Conservation (phyloP, 2,329 filamentous ascomycete species). For the Scolecobasidium constrictum region DNA sequence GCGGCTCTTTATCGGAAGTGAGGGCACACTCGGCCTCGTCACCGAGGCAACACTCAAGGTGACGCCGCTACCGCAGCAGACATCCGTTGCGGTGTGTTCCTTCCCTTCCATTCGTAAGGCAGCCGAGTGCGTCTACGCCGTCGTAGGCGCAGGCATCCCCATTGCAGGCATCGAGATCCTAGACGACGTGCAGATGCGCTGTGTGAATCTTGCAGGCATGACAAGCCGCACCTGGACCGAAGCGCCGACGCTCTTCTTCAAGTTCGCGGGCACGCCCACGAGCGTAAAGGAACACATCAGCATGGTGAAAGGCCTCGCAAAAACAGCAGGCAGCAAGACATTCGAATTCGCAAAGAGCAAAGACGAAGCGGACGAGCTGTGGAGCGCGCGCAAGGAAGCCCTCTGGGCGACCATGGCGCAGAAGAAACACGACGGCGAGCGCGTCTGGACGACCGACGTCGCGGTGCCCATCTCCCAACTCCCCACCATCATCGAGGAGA, state of each 20-base stretch:
- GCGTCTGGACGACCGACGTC: constrained; percentile 68
- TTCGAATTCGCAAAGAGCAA: constrained; percentile 59
- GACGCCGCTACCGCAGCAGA: constrained; percentile 67
- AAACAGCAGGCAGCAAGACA: constrained; percentile 48
- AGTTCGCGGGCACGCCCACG: constrained; percentile 56
- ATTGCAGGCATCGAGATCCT: constrained; percentile 89
- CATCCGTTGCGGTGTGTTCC: constrained; percentile 65
- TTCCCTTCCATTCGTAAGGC: constrained; percentile 58
- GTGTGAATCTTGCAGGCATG: constrained; percentile 56
- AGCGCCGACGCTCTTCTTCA: constrained; percentile 62
- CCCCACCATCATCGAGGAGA: constrained; percentile 61
- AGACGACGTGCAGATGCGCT: constrained; percentile 80
- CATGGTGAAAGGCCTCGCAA: constrained; percentile 52
- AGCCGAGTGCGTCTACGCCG: constrained; percentile 66
- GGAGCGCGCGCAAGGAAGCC: constrained; percentile 65
- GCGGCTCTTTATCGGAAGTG: constrained; percentile 78
- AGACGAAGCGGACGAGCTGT: constrained; percentile 57
- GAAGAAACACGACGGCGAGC: constrained; percentile 46
- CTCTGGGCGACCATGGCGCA: constrained; percentile 63
- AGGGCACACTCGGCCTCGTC: constrained; percentile 83
- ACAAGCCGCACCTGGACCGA: constrained; percentile 58
- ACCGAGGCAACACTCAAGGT: constrained; percentile 87
- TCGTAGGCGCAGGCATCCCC: constrained; percentile 71
- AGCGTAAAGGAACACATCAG: constrained; percentile 70
- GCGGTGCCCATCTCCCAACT: constrained; percentile 12